Base-by-base conservation (phyloP, 495 filamentous ascomycete genomes). In the Symbiotaphrina buchneri region DNA sequence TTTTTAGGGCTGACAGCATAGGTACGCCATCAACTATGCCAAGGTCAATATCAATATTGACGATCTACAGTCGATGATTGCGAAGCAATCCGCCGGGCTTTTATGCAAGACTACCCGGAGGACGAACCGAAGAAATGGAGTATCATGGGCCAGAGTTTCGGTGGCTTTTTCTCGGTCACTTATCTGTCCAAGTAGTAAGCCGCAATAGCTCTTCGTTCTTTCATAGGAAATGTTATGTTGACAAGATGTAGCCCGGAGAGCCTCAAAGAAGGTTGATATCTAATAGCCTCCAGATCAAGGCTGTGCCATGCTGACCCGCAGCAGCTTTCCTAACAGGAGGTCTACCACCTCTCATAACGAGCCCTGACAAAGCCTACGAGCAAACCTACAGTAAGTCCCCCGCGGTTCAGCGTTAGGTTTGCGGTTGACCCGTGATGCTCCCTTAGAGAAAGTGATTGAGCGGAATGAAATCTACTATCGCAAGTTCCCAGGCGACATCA, bases 1-100 rank as follows among this genome's bases (percentile, higher is more conserved):
- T 69, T 22, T 92, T 92, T 52, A 68, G 87, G 17, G 85, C 85
- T 10, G 84, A 92, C 51, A 84, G 59, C 38, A 84, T 80, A 28
- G 52, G 51, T 53, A 33, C 17, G 38, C 20, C 5, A 25, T 20
- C 8, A 3, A 6, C 4, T 13, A 6, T 16, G 5, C 11, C 8
- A 16, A 7, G 1, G 21, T 37, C n/a, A 5, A 26, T 32, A 5
- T 13, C 6, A 21, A 20, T 6, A 22, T 13, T 18, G 6, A 18
- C 27, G 15, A 18, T 19, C 6, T 30, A 11, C 51, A 24, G 83
- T 95, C 20, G 69, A 65, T 30, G 85, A 95, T 41, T 80, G 74
- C 35, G 85, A 95, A 42, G 81, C 83, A 6, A 67, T 95, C 14
- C 64, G 85, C 1, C 58, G 69, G 32, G 68, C 56, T 18, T 53